Evolutionary conservation across 2,329 filamentous ascomycete genomes (phyloP), one percentile per base, ranked within the genome.

Genomic region (Neonectria punicea): DNA sequence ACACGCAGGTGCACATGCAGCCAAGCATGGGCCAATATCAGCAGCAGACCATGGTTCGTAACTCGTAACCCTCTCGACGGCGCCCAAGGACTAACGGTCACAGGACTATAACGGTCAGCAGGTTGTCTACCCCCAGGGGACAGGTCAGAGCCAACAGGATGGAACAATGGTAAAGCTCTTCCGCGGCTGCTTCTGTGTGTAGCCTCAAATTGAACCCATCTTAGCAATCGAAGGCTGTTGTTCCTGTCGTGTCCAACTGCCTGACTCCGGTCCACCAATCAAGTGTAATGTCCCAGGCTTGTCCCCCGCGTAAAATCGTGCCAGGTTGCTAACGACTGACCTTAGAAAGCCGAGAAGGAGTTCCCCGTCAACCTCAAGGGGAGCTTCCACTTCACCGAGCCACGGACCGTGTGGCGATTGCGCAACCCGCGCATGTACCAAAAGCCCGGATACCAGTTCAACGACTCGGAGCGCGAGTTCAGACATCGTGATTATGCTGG

Each of bases 81-180:
- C 8, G 1, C 14, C 4, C 18, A 22, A 1, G 11, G 10, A n/a
- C 70, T 72, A 2, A 73, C 54, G 9, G 53, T 2, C 13, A 0
- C 16, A 73, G 70, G 46, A 67, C 51, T 69, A 70, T 18, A 60
- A 61, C 49, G 63, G 65, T 25, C 70, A 73, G 47, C 69, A 73
- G 55, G 67, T 61, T 41, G 55, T 70, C 18, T 71, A 72, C 61
- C 63, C 63, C n/a, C 71, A 73, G 46, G 71, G 63, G 22, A 61
- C 61, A 13, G 51, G 64, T 43, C 61, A 64, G 58, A 69, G 69
- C 62, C 70, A 67, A 63, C 70, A 71, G 62, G 71, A 73, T 18
- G 68, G 71, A 47, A 58, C 64, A 67, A 73, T 73, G 71, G 71
- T 73, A 73, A 73, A 73, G 70, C 65, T 73, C 65, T 74, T 73